A percentile compares a stretch with the other conserved stretches of the same genome.
phyloP scores from a whole-genome alignment of 805 yeast species.

The Kodamaea neixiangensis region DNA sequence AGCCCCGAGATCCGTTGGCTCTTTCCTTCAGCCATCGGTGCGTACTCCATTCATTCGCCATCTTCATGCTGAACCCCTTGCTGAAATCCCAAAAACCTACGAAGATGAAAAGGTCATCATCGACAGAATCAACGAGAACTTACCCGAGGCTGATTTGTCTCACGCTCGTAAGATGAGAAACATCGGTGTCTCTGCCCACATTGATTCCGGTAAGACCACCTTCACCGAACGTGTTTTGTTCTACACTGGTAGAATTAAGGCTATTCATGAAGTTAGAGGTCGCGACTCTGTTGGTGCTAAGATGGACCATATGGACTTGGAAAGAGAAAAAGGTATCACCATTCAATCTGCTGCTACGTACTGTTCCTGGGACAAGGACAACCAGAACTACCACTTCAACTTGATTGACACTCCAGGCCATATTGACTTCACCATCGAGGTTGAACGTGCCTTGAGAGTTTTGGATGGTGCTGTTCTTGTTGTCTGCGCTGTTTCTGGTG shows the following conservation, averaged over 20 bases:
- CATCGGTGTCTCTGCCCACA: conserved; percentile 97
- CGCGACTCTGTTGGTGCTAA: conserved; percentile 98
- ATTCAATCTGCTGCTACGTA: conserved; percentile 99
- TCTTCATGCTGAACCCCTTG: conserved; percentile 7
- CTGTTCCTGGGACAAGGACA: conserved; percentile 89
- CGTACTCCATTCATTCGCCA: conserved; percentile 3
- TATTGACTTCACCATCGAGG: conserved; percentile 98
- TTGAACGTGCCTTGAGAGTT: conserved; percentile 97
- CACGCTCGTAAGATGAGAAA: conserved; percentile 72
- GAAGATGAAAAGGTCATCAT: conserved; percentile 74
- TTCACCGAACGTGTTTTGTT: conserved; percentile 95
- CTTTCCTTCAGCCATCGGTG: background rate
- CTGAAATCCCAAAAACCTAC: conserved; percentile 45
- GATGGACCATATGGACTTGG: conserved; percentile 99
- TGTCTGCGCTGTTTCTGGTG: conserved; percentile 98
- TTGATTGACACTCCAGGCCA: conserved; percentile 99
- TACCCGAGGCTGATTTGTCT: conserved; percentile 53
- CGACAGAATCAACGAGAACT: conserved; percentile 52
- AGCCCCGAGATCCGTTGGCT: conserved; percentile 5
- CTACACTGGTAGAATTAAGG: conserved; percentile 96
- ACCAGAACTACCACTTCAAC: conserved; percentile 77
- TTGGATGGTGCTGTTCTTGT: conserved; percentile 97
- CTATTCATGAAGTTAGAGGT: conserved; percentile 96
- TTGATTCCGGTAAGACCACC: conserved; percentile 97
- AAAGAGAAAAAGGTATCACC: conserved; percentile 97